Evolutionary conservation across 768 basidiomycete species (phyloP).

Genomic region (Rhodotorula paludigena): DNA sequence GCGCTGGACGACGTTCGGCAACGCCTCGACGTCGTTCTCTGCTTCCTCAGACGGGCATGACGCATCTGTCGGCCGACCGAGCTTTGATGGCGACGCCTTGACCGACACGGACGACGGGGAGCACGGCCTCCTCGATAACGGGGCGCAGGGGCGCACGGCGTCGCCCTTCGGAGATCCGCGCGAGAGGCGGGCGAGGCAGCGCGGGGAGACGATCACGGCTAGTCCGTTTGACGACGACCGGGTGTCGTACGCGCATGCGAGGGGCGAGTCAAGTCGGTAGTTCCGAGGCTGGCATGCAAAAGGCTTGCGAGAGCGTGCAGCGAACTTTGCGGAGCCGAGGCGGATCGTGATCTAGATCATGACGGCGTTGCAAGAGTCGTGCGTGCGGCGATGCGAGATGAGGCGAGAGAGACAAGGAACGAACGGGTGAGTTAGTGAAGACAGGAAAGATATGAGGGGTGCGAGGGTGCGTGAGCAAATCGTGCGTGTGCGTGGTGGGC

Average conservation of each 20-base stretch:
- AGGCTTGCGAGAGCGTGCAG: no score
- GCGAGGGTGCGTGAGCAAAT: no score
- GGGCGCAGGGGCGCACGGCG: not conserved
- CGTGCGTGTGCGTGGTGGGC: not conserved
- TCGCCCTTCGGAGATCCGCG: not conserved
- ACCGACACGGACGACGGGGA: not conserved
- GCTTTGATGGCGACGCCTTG: not conserved
- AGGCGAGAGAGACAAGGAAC: no score
- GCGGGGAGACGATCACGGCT: not conserved
- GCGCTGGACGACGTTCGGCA: not conserved
- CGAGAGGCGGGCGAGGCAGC: not conserved
- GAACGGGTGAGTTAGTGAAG: no score
- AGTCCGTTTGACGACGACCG: slow-evolving; percentile 2
- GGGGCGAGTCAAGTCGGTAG: not conserved
- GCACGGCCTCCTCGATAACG: not conserved
- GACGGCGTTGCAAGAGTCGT: no score
- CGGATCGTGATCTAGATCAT: no score
- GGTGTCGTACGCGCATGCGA: not conserved
- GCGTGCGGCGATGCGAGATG: no score
- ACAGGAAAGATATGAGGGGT: no score
- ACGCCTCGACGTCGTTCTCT: not conserved
- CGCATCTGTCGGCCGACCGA: no score
- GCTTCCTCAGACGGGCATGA: not conserved
- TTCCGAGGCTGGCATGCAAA: no score
- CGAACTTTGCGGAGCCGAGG: no score